Percentiles rank a stretch among this genome's conserved stretches.
Evolutionary conservation across 352 stramenopile genomes (phyloP).

Genomic region (Pythium plurisporium): DNA sequence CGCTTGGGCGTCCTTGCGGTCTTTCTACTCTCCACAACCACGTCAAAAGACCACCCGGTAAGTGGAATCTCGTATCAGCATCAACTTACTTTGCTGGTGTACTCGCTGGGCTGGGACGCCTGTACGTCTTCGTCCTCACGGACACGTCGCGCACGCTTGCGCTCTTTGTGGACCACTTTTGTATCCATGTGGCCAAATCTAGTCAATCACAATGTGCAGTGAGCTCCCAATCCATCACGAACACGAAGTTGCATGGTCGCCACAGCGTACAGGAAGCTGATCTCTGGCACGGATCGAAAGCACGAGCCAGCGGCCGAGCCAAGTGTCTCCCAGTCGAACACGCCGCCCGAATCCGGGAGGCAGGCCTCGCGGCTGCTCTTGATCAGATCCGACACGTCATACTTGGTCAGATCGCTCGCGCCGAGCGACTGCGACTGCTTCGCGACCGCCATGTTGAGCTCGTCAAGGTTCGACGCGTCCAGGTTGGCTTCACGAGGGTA

Average conservation of each 20-base stretch:
- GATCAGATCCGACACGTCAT: conserved; percentile 65
- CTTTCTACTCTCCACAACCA: conserved; percentile 37
- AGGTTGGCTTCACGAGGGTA: conserved; percentile 80
- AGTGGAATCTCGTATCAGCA: background rate
- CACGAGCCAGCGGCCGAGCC: conserved; percentile 57
- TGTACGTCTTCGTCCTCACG: conserved; percentile 48
- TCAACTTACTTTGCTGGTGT: conserved; percentile 58
- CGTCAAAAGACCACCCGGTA: background rate
- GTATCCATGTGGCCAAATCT: conserved; percentile 78
- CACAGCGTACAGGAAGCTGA: conserved; percentile 55
- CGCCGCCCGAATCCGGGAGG: conserved; percentile 24
- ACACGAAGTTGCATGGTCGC: background rate
- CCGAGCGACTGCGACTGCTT: conserved; percentile 72
- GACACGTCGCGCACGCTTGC: conserved; percentile 38
- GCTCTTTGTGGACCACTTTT: conserved; percentile 67
- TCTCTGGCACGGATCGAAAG: conserved; percentile 68
- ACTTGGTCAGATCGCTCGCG: conserved; percentile 77
- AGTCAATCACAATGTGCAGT: conserved; percentile 4
- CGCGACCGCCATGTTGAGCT: conserved; percentile 68
- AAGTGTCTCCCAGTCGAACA: conserved; percentile 65
- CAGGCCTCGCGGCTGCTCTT: conserved; percentile 41
- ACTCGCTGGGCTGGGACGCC: conserved; percentile 60
- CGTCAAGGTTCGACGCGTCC: conserved; percentile 76
- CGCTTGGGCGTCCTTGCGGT: conserved; percentile 77
- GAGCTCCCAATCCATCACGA: background rate